A percentile compares a stretch with the other conserved stretches of the same genome.
Conservation (phyloP, 495 filamentous ascomycete genomes). For the Hypoxylon subgilvum region DNA sequence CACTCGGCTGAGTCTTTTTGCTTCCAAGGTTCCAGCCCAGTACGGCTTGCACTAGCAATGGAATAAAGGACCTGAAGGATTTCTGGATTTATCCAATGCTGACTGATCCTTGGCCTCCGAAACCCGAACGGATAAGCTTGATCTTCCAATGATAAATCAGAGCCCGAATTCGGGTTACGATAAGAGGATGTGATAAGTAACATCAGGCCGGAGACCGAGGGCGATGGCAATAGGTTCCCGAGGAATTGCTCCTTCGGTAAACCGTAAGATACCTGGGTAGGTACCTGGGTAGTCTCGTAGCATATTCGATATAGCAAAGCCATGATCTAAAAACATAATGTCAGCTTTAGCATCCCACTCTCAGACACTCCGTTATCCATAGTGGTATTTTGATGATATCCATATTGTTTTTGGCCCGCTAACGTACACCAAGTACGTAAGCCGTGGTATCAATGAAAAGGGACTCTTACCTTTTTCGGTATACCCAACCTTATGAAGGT, state of each 20-base stretch:
- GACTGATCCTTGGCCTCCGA: constrained; percentile 15
- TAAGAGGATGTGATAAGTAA: constrained; percentile 13
- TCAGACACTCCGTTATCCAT: too few species aligned
- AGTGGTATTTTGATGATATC: too few species aligned
- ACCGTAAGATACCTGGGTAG: too few species aligned
- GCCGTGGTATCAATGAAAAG: too few species aligned
- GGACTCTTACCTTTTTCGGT: constrained; percentile 10
- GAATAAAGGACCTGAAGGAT: constrained; percentile 1
- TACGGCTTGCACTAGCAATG: constrained; percentile 13
- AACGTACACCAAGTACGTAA: too few species aligned
- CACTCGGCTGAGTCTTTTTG: constrained; percentile 7
- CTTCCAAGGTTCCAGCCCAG: background rate
- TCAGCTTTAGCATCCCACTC: constrained; percentile 15
- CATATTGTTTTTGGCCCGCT: too few species aligned
- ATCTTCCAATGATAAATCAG: constrained; percentile 20
- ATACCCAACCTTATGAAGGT: background rate
- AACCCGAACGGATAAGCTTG: constrained; percentile 17
- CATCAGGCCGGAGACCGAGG: constrained; percentile 8
- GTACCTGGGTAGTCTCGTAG: too few species aligned
- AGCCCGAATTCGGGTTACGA: constrained; percentile 4
- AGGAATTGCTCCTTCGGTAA: constrained; percentile 3
- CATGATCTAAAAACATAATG: background rate
- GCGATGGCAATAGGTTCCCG: constrained; percentile 6
- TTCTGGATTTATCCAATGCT: constrained; percentile 11
- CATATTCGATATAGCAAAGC: background rate